Conservation (phyloP, 2,329 filamentous ascomycete genomes). For the Epichloe sibirici region DNA sequence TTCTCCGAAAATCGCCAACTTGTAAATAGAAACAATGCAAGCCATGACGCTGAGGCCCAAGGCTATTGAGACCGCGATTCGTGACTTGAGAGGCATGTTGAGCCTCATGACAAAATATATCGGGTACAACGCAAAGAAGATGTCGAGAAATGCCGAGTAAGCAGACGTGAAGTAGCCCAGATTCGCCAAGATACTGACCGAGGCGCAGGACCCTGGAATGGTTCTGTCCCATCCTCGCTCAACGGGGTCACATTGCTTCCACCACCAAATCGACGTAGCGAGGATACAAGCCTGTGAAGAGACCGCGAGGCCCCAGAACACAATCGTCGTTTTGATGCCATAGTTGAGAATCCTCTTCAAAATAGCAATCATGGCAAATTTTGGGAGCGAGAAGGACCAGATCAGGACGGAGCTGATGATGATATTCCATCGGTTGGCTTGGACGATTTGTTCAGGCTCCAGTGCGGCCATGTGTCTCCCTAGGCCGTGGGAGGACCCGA, state of each 20-base stretch:
- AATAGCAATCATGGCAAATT: conserved; percentile 16
- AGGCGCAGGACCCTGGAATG: conserved; percentile 11
- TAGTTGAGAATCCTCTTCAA: conserved; percentile 17
- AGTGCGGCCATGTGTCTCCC: conserved; percentile 9
- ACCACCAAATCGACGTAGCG: conserved; percentile 16
- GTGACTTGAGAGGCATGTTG: conserved; percentile 14
- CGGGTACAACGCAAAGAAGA: conserved; percentile 16
- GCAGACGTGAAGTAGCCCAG: conserved; percentile 16
- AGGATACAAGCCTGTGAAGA: conserved; percentile 13
- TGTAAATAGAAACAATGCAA: conserved; percentile 15
- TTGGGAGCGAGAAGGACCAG: conserved; percentile 16
- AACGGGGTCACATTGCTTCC: conserved; percentile 13
- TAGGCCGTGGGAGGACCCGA: conserved; percentile 14
- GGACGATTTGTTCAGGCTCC: conserved; percentile 3
- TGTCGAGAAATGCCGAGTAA: conserved; percentile 15
- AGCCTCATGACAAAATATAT: conserved; percentile 15
- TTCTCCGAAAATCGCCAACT: conserved; percentile 13
- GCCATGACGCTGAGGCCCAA: conserved; percentile 13
- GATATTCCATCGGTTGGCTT: conserved; percentile 14
- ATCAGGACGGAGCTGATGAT: conserved; percentile 15
- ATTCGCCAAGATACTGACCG: conserved; percentile 10
- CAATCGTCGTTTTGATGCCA: conserved; percentile 12
- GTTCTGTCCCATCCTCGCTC: conserved; percentile 13
- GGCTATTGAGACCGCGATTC: conserved; percentile 13
- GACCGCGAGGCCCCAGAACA: conserved; percentile 14